phyloP scores from a whole-genome alignment of 495 filamentous ascomycete species.

The Penicillium verhagenii region DNA sequence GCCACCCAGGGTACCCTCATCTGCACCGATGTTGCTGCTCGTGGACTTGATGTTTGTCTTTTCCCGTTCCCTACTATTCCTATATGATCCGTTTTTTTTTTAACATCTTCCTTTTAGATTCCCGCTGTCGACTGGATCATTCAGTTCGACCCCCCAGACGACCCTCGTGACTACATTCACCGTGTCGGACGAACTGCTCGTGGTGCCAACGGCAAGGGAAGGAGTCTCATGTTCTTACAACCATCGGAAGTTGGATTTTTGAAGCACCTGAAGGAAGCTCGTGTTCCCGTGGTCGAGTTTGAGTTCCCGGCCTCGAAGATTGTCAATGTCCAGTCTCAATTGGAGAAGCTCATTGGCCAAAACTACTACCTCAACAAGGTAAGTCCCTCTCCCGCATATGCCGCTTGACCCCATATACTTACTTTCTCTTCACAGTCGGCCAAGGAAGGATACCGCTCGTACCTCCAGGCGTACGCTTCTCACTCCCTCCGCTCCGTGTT shows the following conservation, averaged over 20 bases:
- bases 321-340: conserved; percentile 88
- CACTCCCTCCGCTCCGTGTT: conserved; percentile 89
- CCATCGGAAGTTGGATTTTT: conserved; percentile 92
- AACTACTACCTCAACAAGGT: conserved; percentile 97
- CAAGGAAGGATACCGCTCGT: conserved; percentile 74
- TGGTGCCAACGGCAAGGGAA: conserved; percentile 79
- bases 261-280: conserved; percentile 84
- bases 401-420: conserved; percentile 6
- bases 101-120: conserved; percentile 58
- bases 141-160: conserved; percentile 92
- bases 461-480: conserved; percentile 91
- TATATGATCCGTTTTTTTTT: neutral
- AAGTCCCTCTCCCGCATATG: conserved; percentile 11
- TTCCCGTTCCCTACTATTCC: neutral
- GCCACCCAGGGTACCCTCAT: conserved; percentile 86
- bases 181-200: conserved; percentile 93
- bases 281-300: conserved; percentile 92
- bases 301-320: conserved; percentile 93
- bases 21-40: conserved; percentile 93
- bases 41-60: conserved; percentile 78
- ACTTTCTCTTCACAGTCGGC: conserved; percentile 47
- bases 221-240: conserved; percentile 85
- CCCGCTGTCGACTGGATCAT: conserved; percentile 94
- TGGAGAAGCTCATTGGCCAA: conserved; percentile 85
- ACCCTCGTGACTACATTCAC: conserved; percentile 92